Percentiles rank a stretch among this genome's conserved stretches.
Evolutionary conservation across 176 grass and related monocot genomes (phyloP).

Genomic region (Panicum miliaceum): DNA sequence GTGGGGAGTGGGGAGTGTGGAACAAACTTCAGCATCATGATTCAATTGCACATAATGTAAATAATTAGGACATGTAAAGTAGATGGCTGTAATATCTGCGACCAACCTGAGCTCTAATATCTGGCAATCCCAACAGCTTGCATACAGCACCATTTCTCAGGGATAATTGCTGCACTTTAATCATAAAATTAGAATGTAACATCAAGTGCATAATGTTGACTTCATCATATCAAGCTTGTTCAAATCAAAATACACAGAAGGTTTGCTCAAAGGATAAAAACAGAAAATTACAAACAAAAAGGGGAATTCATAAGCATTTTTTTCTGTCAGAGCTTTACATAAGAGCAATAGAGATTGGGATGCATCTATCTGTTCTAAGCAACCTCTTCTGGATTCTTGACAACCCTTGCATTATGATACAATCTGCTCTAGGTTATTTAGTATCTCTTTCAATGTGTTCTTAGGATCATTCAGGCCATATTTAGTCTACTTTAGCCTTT

Average conservation of each 20-base stretch:
- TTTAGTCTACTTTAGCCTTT: background rate
- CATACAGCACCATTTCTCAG: constrained; percentile 61
- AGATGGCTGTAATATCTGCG: constrained; percentile 1
- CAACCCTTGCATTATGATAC: background rate
- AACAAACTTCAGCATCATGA: background rate
- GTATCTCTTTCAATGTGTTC: constrained; percentile 26
- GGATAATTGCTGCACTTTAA: constrained; percentile 74
- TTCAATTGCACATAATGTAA: constrained; percentile 5
- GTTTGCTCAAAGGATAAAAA: constrained; percentile 8
- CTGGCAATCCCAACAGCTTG: constrained; percentile 63
- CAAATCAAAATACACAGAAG: constrained; percentile 33
- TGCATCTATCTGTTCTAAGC: constrained; percentile 15
- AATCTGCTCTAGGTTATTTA: background rate
- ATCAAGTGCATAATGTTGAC: constrained; percentile 20
- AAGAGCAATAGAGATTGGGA: background rate
- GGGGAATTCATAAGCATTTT: background rate
- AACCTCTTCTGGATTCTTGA: background rate
- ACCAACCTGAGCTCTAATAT: constrained; percentile 40
- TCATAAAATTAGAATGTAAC: constrained; percentile 46
- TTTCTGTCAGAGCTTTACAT: background rate
- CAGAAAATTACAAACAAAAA: background rate
- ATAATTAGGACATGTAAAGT: constrained; percentile 17
- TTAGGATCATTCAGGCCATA: background rate
- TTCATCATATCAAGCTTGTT: constrained; percentile 4
- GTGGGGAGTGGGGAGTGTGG: background rate